Base-by-base conservation (phyloP, 345 rosid species). In the Melastoma malabathricum region DNA sequence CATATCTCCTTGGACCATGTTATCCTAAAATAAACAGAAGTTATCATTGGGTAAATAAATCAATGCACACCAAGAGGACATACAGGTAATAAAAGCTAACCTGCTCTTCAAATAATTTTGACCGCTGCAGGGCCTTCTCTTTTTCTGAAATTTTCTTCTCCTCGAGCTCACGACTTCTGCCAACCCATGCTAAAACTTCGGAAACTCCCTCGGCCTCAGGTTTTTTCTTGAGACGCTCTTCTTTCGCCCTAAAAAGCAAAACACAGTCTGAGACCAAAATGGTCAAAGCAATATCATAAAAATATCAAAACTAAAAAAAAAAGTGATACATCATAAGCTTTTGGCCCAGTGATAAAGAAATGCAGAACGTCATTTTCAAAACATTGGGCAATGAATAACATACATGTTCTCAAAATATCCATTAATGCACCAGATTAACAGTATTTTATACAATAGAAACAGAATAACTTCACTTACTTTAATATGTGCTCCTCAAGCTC, bases 21-120 rank as follows among this genome's bases (percentile, higher is more conserved):
- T 79, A 71, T 92, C 98, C 97, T 84, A 77, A 44, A 59, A 68
- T 18, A 12, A 50, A 43, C 25, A 61, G 46, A 27, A 25, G 38
- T 31, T 31, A 31, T 31, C 38, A 2, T 31, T 9, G 10, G 10
- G 38, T 17, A 18, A 60, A 52, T 54, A 58, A 46, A 49, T 38
- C 55, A 17, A 45, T 60, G 43, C 6, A 58, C 39, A 45, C 52
- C 19, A 55, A 38, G 13, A 48, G 52, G 58, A 9, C 23, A 51
- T 16, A 45, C 47, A 29, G 48, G 13, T 39, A 61, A 50, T 46
- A 56, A 43, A 45, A 19, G 58, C 48, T 31, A 50, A 92, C 98
- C 82, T 82, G 94, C 76, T 92, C 97, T 73, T 92, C 97, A 70
- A 92, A 84, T 64, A 71, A 48, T 70, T 68, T 84, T 5, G 93